A percentile compares a stretch with the other conserved stretches of the same genome.
Conservation (phyloP, 441 rosid genomes). For the Euphorbia celastroides region DNA sequence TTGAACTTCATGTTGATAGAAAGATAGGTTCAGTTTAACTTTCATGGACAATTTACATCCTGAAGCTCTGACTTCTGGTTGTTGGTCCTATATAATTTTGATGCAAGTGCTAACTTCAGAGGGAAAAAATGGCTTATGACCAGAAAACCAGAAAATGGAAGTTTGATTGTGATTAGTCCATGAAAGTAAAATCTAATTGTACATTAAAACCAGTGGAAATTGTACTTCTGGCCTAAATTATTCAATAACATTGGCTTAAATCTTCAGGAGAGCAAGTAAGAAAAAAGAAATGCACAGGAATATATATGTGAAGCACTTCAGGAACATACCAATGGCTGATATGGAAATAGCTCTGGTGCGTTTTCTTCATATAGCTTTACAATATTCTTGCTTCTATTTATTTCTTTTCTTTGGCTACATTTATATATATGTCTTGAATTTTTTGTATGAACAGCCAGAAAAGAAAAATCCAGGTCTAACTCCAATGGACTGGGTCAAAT, state of each 20-base stretch:
- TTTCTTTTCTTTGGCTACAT: neutral
- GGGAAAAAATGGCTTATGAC: neutral
- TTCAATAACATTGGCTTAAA: neutral
- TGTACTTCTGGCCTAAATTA: neutral
- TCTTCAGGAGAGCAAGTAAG: conserved; percentile 51
- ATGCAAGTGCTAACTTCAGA: too few species aligned
- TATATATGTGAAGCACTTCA: conserved; percentile 84
- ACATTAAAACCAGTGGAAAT: too few species aligned
- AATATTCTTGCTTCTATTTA: neutral
- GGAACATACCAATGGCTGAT: conserved; percentile 96
- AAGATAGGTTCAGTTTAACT: neutral
- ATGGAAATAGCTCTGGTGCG: conserved; percentile 93
- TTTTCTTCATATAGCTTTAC: neutral
- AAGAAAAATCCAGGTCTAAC: conserved; percentile 93
- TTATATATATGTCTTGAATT: neutral
- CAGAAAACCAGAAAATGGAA: neutral
- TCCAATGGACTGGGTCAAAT: conserved; percentile 95
- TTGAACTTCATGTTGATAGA: neutral
- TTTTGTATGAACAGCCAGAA: conserved; percentile 57
- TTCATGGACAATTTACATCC: neutral
- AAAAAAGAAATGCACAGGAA: conserved; percentile 51
- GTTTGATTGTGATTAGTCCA: neutral
- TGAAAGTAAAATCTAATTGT: neutral
- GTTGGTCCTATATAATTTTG: too few species aligned
- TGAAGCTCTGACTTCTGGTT: neutral